Conservation (phyloP, 495 filamentous ascomycete species). For the Astrothelium macrocarpum region DNA sequence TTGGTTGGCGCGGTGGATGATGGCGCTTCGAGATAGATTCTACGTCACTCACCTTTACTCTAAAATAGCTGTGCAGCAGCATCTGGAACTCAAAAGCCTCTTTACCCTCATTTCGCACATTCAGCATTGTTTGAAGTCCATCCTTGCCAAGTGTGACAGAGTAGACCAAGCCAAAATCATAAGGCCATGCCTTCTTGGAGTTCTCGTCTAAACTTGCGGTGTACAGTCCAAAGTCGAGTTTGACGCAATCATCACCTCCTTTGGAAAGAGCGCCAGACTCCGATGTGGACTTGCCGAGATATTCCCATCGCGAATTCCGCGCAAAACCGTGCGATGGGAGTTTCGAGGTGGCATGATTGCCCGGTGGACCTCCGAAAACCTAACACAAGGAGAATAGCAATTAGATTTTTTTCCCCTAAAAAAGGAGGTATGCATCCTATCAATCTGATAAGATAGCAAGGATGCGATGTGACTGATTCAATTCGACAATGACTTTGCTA, state of each 20-base stretch:
- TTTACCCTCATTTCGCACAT: conserved; percentile 75
- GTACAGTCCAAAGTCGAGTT: conserved; percentile 89
- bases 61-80: conserved; percentile 84
- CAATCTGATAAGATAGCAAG: not conserved
- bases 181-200: conserved; percentile 60
- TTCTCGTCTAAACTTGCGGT: conserved; percentile 56
- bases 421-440: no score
- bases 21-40: not conserved
- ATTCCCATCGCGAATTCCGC: conserved; percentile 68
- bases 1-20: not conserved
- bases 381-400: conserved; percentile 29
- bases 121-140: conserved; percentile 68
- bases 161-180: conserved; percentile 83
- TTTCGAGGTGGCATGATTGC: conserved; percentile 56
- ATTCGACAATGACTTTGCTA: not conserved
- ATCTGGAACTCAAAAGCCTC: conserved; percentile 83
- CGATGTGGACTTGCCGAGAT: conserved; percentile 59
- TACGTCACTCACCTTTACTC: conserved; percentile 58
- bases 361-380: conserved; percentile 81
- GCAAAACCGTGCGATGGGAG: conserved; percentile 97
- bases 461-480: not conserved
- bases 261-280: conserved; percentile 37
- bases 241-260: conserved; percentile 56
- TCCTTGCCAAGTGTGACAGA: conserved; percentile 72
- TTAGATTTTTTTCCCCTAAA: not conserved